Evolutionary conservation across 1,139 yeast species (phyloP).

Genomic region (Yamadazyma spencermartinsiae): DNA sequence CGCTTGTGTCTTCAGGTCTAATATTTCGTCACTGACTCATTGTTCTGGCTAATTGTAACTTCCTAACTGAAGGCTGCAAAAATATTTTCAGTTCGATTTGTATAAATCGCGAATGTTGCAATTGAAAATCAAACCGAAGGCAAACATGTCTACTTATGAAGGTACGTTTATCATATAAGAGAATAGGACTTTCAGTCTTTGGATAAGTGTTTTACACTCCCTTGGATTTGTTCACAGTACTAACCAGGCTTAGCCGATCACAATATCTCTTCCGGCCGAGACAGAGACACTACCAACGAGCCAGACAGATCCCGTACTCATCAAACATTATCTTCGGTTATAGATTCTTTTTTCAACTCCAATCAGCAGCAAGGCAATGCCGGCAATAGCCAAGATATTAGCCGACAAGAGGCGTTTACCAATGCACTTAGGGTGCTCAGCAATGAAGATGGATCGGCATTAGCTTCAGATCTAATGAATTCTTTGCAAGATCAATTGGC

Average conservation of each 20-base stretch:
- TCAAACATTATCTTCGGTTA: conserved; percentile 35
- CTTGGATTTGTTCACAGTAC: conserved; percentile 11
- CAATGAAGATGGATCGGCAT: conserved; percentile 32
- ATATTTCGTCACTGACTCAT: too few species aligned
- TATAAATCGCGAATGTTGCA: background rate
- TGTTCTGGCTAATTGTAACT: too few species aligned
- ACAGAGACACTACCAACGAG: conserved; percentile 3
- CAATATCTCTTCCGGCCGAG: conserved; percentile 22
- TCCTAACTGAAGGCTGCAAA: too few species aligned
- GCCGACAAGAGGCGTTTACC: conserved; percentile 23
- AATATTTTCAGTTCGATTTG: too few species aligned
- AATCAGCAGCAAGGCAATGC: conserved; percentile 9
- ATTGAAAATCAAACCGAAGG: background rate
- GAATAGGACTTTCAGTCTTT: too few species aligned
- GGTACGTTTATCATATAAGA: too few species aligned
- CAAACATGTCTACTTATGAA: conserved; percentile 42
- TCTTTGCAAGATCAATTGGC: conserved; percentile 20
- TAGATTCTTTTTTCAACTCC: conserved; percentile 33
- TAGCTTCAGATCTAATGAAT: conserved; percentile 30
- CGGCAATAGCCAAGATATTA: conserved; percentile 11
- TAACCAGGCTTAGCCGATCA: conserved; percentile 34
- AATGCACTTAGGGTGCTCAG: conserved; percentile 34
- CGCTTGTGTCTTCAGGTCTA: too few species aligned
- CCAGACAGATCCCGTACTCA: conserved; percentile 25
- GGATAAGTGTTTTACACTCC: background rate